A percentile compares a stretch with the other conserved stretches of the same genome.
These are phyloP conservation scores for Warburgia ugandensis DNA, from an alignment of 164 flowering plant species.

Conservation along the genomic window DNA sequence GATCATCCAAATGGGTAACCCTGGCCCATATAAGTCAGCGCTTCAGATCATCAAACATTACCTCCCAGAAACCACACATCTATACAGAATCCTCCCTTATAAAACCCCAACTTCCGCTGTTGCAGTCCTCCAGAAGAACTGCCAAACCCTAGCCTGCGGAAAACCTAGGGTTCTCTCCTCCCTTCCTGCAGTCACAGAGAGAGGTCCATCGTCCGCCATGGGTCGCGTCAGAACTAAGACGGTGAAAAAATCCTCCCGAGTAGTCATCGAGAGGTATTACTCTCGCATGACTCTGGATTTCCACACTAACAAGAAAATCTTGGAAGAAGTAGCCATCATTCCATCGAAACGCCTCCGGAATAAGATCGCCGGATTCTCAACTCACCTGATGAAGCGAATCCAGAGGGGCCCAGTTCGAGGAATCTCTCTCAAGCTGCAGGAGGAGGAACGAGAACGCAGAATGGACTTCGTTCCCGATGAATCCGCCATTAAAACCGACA, in stretches of 20 bases:
- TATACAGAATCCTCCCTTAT: too few species aligned
- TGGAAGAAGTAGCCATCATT: constrained; percentile 72
- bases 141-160: too few species aligned
- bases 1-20: too few species aligned
- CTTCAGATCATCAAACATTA: too few species aligned
- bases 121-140: too few species aligned
- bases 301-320: constrained; percentile 74
- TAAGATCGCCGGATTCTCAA: constrained; percentile 79
- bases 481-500: constrained; percentile 50
- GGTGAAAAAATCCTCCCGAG: constrained; percentile 72
- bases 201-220: too few species aligned
- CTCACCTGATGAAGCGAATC: constrained; percentile 72
- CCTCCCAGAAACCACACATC: too few species aligned
- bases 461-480: constrained; percentile 76
- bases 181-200: too few species aligned
- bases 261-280: constrained; percentile 67
- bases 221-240: constrained; percentile 72
- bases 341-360: constrained; percentile 71
- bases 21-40: too few species aligned
- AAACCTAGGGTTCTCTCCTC: too few species aligned
- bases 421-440: constrained; percentile 70
- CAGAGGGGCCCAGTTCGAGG: constrained; percentile 72
- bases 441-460: constrained; percentile 70
- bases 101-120: too few species aligned
- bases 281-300: constrained; percentile 70